Base-by-base conservation (phyloP, 441 rosid genomes). In the Pelargonium citronellum region DNA sequence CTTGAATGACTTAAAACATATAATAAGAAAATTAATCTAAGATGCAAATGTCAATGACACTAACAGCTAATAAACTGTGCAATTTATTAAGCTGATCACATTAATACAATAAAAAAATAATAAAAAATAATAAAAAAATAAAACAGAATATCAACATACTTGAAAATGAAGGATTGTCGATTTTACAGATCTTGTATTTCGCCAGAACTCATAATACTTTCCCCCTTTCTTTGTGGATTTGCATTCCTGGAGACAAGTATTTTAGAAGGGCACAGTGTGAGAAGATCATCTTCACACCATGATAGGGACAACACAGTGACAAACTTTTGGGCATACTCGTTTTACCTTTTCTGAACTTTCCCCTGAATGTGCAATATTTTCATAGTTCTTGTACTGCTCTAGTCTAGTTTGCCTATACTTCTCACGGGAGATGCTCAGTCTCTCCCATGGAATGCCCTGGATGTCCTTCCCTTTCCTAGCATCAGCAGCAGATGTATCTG, bases 401-500 rank as follows among this genome's bases (percentile, higher is more conserved):
- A 87, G 80, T 82, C 92, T 76, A 1, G 90, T 86, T 67, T 74
- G 71, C 68, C 92, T 78, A 30, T 86, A 86, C 15, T 75, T 82
- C 4, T 86, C 90, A 71, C 87, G 81, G 9, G 84, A 80, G 44
- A 86, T 82, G 69, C 79, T 83, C 81, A 87, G 72, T 47, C 82
- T 79, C 6, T 83, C 86, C 92, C 92, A 87, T 1, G 88, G 92
- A 74, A 87, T 87, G 16, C 92, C 92, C 77, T 87, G 92, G 24
- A 87, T 83, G 76, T 87, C 90, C 49, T 84, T 84, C 16, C 88
- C 92, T 12, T 73, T 75, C 75, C 90, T 77, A 1, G 90, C 90
- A 75, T 86, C 85, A 2, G 78, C 77, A 17, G 90, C 75, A 39
- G 85, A 84, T 15, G 90, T 87, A 71, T 86, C 92, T 9, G 86